These are phyloP conservation scores for Talaromyces sp. DNA, from an alignment of 2,329 filamentous ascomycete species.

Conservation along the genomic window DNA sequence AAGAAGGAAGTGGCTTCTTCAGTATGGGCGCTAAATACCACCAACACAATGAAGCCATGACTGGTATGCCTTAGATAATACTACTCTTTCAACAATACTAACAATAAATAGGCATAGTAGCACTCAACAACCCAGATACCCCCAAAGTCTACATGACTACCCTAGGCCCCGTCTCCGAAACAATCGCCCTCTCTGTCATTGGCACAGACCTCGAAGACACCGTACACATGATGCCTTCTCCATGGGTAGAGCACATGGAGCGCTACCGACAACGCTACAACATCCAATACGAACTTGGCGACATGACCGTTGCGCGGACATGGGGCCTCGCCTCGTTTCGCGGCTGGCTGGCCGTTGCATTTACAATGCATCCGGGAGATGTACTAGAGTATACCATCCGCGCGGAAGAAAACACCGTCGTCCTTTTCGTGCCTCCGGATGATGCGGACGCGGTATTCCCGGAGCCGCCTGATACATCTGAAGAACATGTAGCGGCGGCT, in stretches of 20 bases:
- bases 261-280: constrained; percentile 41
- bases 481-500: constrained; percentile 13
- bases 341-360: constrained; percentile 45
- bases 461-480: constrained; percentile 14
- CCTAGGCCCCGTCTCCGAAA: constrained; percentile 21
- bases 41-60: constrained; percentile 28
- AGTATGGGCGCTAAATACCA: constrained; percentile 9
- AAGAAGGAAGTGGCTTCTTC: constrained; percentile 8
- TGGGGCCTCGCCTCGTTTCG: constrained; percentile 51
- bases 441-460: constrained; percentile 13
- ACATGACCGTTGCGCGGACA: constrained; percentile 44
- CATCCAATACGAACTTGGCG: constrained; percentile 45
- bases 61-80: constrained; percentile 20
- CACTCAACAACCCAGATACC: constrained; percentile 13
- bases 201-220: constrained; percentile 4
- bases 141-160: constrained; percentile 27
- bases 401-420: constrained; percentile 38
- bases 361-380: constrained; percentile 52
- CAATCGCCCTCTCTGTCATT: constrained; percentile 6
- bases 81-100: neutral
- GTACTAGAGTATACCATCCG: constrained; percentile 52
- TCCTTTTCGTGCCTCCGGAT: constrained; percentile 30
- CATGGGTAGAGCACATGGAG: constrained; percentile 28
- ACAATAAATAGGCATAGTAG: constrained; percentile 18
- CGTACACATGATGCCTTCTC: neutral